phyloP scores from a whole-genome alignment of 441 rosid species.

The Hura crepitans region DNA sequence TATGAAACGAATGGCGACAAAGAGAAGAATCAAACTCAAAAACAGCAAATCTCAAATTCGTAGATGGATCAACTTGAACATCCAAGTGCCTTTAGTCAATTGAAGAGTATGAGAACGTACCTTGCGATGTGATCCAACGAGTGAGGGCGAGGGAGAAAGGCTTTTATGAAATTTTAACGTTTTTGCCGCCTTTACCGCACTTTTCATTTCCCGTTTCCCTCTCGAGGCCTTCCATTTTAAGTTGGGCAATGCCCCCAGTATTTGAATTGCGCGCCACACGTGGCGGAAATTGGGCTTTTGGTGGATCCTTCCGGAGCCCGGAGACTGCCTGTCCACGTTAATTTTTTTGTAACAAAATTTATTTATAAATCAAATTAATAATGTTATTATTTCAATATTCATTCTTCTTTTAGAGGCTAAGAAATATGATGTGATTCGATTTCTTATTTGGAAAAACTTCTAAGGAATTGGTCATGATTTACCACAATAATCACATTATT shows the following conservation, averaged over 20 bases:
- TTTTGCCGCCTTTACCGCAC: constrained; percentile 26
- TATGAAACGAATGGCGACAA: background rate
- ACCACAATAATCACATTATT: no score
- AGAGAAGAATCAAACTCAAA: background rate
- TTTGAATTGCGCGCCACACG: background rate
- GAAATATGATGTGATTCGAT: no score
- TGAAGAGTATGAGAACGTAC: constrained; percentile 1
- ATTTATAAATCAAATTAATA: no score
- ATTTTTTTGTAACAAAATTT: no score
- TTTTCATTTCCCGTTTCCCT: constrained; percentile 28
- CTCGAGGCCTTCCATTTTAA: background rate
- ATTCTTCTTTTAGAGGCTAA: no score
- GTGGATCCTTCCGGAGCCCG: no score
- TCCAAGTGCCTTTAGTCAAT: background rate
- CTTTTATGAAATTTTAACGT: background rate
- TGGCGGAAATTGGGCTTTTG: background rate
- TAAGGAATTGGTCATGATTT: no score
- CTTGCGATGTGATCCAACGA: background rate
- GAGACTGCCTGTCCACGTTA: no score
- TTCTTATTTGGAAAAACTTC: no score
- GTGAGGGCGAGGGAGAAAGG: background rate
- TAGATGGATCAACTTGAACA: background rate
- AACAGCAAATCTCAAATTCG: background rate
- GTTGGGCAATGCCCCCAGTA: background rate
- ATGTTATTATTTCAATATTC: no score